Evolutionary conservation across 306 rosid genomes (phyloP).

Genomic region (cucumber (Cucumis sativus)): Cucumber_9930_V3 NC_026656.2:5886001-5886500

Average conservation of each 20-base stretch:
- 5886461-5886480: neutral
- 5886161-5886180: neutral
- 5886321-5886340: neutral
- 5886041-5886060: no score
- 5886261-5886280: neutral
- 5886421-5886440: no score
- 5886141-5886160: neutral
- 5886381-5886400: neutral
- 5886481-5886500: neutral
- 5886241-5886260: neutral
- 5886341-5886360: neutral
- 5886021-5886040: no score
- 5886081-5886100: no score
- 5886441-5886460: neutral
- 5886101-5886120: no score
- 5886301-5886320: neutral
- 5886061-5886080: no score
- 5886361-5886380: neutral
- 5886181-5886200: neutral
- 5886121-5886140: neutral
- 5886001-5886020: neutral
- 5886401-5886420: no score
- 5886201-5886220: neutral
- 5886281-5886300: neutral
- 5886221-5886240: neutral